Conservation (phyloP, 139 green algal species). For the Zygnema cylindricum region DNA sequence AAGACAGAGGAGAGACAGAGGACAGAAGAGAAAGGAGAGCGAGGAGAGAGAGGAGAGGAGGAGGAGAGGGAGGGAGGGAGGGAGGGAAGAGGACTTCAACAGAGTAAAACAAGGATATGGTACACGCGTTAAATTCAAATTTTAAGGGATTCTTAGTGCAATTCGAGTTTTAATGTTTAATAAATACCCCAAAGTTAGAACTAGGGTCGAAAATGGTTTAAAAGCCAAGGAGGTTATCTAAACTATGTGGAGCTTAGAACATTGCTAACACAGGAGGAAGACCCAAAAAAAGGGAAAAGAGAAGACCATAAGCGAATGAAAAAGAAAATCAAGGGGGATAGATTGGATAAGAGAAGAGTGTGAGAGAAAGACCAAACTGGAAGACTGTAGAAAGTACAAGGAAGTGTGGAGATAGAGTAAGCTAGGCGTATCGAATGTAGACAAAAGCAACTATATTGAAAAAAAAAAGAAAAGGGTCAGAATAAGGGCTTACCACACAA, state of each 20-base stretch:
- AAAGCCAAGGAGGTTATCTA: not conserved
- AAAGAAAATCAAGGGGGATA: no score
- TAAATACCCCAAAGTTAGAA: not conserved
- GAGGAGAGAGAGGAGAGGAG: not conserved
- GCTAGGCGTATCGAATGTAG: no score
- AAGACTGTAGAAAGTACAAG: no score
- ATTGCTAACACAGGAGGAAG: no score
- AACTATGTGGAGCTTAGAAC: no score
- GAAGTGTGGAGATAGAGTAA: no score
- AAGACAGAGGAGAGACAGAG: not conserved
- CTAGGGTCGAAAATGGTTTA: not conserved
- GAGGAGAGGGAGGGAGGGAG: not conserved
- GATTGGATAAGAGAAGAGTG: no score
- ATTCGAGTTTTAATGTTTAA: not conserved
- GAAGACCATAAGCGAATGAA: no score
- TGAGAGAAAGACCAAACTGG: not conserved
- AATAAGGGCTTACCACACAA: constrained; percentile 10
- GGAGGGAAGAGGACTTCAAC: not conserved
- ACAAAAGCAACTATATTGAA: not conserved
- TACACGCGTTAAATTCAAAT: not conserved
- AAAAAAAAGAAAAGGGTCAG: not conserved
- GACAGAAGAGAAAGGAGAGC: not conserved
- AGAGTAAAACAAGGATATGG: not conserved
- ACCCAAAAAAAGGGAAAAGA: no score
- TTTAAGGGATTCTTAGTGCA: no score